A percentile compares a stretch with the other conserved stretches of the same genome.
These are phyloP conservation scores for Tuber brumale DNA, from an alignment of 495 filamentous ascomycete genomes.

Conservation along the genomic window DNA sequence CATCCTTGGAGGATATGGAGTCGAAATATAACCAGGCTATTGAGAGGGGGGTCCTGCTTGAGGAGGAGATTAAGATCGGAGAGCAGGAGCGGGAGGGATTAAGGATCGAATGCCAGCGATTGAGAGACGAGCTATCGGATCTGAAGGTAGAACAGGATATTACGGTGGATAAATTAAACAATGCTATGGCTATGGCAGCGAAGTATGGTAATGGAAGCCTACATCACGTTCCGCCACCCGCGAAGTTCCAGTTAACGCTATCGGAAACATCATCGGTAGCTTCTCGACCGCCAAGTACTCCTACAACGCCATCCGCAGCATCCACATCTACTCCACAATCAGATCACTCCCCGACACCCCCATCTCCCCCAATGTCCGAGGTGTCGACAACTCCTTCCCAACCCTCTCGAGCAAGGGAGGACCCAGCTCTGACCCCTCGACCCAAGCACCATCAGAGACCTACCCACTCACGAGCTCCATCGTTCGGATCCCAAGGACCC, in stretches of 20 bases:
- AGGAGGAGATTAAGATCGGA: slow-evolving; percentile 83
- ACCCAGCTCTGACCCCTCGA: slow-evolving; percentile 47
- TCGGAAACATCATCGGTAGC: slow-evolving; percentile 46
- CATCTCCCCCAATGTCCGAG: slow-evolving; percentile 63
- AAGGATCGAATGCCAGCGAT: slow-evolving; percentile 78
- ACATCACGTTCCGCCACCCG: slow-evolving; percentile 44
- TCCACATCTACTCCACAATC: slow-evolving; percentile 61
- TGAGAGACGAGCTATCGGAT: slow-evolving; percentile 85
- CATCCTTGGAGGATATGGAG: slow-evolving; percentile 92
- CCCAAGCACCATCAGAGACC: slow-evolving; percentile 42
- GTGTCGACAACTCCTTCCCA: slow-evolving; percentile 59
- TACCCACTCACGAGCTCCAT: slow-evolving; percentile 39
- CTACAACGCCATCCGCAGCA: slow-evolving; percentile 54
- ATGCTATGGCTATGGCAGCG: slow-evolving; percentile 52
- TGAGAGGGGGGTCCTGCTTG: slow-evolving; percentile 83
- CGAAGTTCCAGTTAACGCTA: slow-evolving; percentile 45
- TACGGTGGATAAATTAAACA: slow-evolving; percentile 78
- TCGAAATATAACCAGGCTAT: slow-evolving; percentile 93
- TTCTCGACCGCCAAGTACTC: slow-evolving; percentile 39
- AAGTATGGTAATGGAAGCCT: slow-evolving; percentile 50
- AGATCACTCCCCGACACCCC: slow-evolving; percentile 52
- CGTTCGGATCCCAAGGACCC: slow-evolving; percentile 34
- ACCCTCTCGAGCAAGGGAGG: slow-evolving; percentile 45
- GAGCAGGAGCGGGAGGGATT: slow-evolving; percentile 84
- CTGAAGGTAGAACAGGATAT: slow-evolving; percentile 93